These are phyloP conservation scores for Posidonia oceanica DNA, from an alignment of 116 monocot species.

Conservation along the genomic window DNA sequence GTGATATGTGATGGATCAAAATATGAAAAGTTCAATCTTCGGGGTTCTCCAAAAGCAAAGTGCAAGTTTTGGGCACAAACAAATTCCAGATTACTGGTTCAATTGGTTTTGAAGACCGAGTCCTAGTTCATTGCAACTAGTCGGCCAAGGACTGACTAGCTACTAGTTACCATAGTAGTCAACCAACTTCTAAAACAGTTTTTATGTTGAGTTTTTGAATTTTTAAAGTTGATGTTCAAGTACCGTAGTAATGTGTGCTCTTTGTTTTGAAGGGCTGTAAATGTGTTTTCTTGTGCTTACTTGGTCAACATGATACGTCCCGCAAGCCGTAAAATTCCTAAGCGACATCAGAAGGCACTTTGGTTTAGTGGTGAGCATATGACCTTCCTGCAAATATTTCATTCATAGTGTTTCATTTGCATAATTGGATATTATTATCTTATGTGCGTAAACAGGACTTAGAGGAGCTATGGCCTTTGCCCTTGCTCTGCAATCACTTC, in stretches of 20 bases:
- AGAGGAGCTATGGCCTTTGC: conserved; percentile 99
- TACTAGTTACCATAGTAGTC: no score
- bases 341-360: conserved; percentile 90
- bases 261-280: conserved; percentile 63
- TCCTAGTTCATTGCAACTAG: no score
- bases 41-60: no score
- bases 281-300: conserved; percentile 91
- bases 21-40: no score
- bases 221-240: no score
- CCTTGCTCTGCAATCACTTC: conserved; percentile 95
- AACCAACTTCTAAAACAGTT: no score
- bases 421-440: conserved; percentile 1
- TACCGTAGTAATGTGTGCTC: neutral
- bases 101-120: no score
- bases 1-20: no score
- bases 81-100: no score
- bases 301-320: conserved; percentile 91
- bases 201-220: no score
- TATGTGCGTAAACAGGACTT: conserved; percentile 48
- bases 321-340: conserved; percentile 60
- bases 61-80: no score
- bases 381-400: neutral
- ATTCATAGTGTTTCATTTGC: neutral
- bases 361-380: conserved; percentile 87
- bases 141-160: no score